These are phyloP conservation scores for Trametes maxima DNA, from an alignment of 768 basidiomycete genomes.

Conservation along the genomic window DNA sequence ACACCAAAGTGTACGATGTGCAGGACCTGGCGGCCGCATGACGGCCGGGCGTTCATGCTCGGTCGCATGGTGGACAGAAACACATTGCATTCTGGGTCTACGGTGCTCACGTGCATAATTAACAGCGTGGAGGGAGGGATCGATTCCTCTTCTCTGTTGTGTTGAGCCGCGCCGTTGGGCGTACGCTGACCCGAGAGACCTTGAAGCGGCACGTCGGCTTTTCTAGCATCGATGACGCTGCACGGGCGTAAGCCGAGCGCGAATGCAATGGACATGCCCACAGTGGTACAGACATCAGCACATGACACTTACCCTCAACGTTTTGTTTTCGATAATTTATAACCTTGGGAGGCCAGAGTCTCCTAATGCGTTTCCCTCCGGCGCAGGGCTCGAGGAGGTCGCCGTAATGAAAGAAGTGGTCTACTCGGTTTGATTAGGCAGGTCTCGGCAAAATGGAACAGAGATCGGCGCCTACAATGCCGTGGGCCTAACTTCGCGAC, in stretches of 20 bases:
- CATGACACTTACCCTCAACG: background rate
- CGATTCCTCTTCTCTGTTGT: conserved; percentile 5
- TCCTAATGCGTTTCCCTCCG: background rate
- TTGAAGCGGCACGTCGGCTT: background rate
- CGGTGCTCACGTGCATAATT: conserved; percentile 5
- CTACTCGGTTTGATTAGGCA: background rate
- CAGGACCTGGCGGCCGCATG: background rate
- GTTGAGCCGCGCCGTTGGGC: background rate
- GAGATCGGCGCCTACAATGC: background rate
- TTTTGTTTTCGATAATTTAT: background rate
- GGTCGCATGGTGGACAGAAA: conserved; percentile 9
- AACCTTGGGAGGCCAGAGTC: background rate
- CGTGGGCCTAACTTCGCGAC: background rate
- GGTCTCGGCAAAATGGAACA: background rate
- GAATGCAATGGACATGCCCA: background rate
- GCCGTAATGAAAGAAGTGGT: conserved; percentile 6
- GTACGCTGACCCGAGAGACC: background rate
- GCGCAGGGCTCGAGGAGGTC: background rate
- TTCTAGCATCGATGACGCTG: background rate
- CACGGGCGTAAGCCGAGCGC: background rate
- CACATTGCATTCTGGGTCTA: background rate
- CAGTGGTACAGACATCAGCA: background rate
- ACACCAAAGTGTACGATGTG: background rate
- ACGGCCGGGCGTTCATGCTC: background rate
- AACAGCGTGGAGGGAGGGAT: conserved; percentile 12